Evolutionary conservation across 2,329 filamentous ascomycete species (phyloP).

Genomic region (Penicillium expansum): DNA sequence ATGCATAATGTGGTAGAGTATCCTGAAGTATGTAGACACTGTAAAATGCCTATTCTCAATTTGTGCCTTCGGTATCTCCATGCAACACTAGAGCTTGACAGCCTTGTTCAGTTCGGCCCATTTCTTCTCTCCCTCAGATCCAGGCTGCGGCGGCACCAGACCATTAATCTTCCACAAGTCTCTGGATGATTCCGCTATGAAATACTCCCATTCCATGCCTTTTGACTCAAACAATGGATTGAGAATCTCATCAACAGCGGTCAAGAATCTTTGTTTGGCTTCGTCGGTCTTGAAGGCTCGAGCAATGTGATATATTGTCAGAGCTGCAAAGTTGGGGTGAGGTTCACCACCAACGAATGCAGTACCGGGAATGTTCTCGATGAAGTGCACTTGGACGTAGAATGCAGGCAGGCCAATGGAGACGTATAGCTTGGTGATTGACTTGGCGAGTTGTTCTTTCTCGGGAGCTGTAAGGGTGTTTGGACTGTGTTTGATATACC

Average conservation of each 20-base stretch:
- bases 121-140: constrained; percentile 1
- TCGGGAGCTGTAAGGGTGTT: neutral
- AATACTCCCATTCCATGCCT: constrained; percentile 14
- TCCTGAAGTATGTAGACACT: neutral
- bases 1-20: neutral
- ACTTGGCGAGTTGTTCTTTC: constrained; percentile 6
- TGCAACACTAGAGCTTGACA: neutral
- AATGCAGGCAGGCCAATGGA: neutral
- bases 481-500: neutral
- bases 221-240: constrained; percentile 3
- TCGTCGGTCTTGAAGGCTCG: constrained; percentile 8
- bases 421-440: constrained; percentile 6
- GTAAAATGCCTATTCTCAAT: neutral
- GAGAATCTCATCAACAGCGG: neutral
- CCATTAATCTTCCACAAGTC: constrained; percentile 15
- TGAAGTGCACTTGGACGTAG: neutral
- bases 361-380: neutral
- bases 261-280: neutral
- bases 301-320: constrained; percentile 9
- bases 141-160: constrained; percentile 1
- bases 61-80: neutral
- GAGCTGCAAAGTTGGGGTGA: neutral
- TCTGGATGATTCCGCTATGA: constrained; percentile 7
- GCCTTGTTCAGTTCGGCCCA: constrained; percentile 1
- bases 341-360: neutral